phyloP scores from a whole-genome alignment of 2,329 filamentous ascomycete species.

The Verticillium albo-atrum region DNA sequence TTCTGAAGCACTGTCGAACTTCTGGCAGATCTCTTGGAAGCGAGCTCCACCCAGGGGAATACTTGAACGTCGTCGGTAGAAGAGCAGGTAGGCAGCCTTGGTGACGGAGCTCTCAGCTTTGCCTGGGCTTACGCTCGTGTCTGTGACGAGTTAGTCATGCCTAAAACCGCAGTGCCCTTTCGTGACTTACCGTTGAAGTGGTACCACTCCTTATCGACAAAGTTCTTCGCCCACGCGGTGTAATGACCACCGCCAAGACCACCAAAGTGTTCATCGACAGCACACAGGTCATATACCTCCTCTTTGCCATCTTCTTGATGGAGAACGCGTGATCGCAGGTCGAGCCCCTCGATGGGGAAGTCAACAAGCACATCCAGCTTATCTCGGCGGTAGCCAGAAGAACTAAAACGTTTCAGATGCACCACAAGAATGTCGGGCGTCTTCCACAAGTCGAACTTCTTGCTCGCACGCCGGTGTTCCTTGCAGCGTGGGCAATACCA shows the following conservation, averaged over 20 bases:
- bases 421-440: constrained; percentile 91
- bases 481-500: constrained; percentile 99
- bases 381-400: constrained; percentile 73
- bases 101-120: constrained; percentile 64
- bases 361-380: constrained; percentile 90
- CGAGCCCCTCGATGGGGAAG: constrained; percentile 83
- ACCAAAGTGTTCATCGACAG: constrained; percentile 93
- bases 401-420: constrained; percentile 93
- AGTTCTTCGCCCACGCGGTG: constrained; percentile 91
- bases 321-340: constrained; percentile 75
- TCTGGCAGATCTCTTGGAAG: constrained; percentile 66
- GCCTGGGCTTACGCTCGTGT: constrained; percentile 65
- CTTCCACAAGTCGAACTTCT: constrained; percentile 97
- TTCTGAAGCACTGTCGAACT: constrained; percentile 48
- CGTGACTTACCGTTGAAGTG: constrained; percentile 80
- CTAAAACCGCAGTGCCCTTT: not conserved
- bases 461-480: constrained; percentile 84
- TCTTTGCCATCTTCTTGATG: constrained; percentile 76
- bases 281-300: constrained; percentile 88
- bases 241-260: constrained; percentile 94
- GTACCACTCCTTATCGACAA: constrained; percentile 85
- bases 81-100: constrained; percentile 81
- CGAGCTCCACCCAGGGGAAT: constrained; percentile 73
- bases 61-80: constrained; percentile 84
- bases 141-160: constrained; percentile 55